Percentiles rank a stretch among this genome's conserved stretches.
Conservation (phyloP, 1,284 basidiomycete species). For the Fomitiporia mediterranea region DNA sequence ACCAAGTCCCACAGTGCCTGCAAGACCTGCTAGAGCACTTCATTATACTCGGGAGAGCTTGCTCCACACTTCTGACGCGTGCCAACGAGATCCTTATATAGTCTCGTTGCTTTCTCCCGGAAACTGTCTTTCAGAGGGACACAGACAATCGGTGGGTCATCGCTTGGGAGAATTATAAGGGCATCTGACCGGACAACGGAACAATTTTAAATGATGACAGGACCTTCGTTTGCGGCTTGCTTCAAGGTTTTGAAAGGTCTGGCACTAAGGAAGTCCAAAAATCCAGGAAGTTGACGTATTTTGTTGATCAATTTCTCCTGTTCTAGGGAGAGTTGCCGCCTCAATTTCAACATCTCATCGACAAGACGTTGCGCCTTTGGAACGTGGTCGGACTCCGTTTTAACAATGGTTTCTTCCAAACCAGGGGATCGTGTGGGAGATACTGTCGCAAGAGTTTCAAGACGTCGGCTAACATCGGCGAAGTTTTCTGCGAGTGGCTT, state of each 20-base stretch:
- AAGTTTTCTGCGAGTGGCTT: no score
- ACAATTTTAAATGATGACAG: conserved; percentile 6
- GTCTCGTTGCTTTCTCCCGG: no score
- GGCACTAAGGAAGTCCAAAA: conserved; percentile 8
- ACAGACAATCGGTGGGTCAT: no score
- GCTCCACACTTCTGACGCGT: no score
- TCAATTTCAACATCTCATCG: no score
- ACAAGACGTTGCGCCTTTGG: no score
- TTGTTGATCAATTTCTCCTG: conserved; percentile 5
- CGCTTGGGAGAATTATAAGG: not conserved
- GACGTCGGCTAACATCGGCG: no score
- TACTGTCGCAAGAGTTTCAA: no score
- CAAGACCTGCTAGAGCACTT: conserved; percentile 24
- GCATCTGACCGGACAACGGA: conserved; percentile 1
- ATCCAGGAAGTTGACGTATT: conserved; percentile 15
- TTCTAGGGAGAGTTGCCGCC: not conserved
- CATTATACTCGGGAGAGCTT: conserved; percentile 11
- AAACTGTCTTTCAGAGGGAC: no score
- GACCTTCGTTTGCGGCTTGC: conserved; percentile 12
- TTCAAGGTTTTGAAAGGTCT: conserved; percentile 10
- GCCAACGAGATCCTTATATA: no score
- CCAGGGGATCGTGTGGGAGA: not conserved
- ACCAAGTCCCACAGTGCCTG: conserved; percentile 32
- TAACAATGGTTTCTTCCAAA: no score
- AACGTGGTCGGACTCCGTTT: no score